Evolutionary conservation across 441 rosid genomes (phyloP), one percentile per base, ranked within the genome.

Genomic region (Aquilaria agallochum): DNA sequence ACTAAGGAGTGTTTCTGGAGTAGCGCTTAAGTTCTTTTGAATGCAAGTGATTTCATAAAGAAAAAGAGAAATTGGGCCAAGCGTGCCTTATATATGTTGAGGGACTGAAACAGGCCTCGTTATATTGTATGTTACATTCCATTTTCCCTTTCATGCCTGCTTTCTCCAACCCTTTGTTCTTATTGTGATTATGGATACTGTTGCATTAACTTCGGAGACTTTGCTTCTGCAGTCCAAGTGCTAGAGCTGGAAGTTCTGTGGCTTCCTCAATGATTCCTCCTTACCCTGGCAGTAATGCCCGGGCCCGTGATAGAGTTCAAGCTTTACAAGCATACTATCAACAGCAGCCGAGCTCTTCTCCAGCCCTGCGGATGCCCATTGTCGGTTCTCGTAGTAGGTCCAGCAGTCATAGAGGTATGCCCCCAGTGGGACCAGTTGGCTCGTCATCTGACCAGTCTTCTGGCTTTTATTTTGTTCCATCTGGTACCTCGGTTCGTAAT

Each of bases 291-390:
- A 95, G 97, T 77, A 91, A 82, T 59, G 87, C 88, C 9, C 83
- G 92, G 11, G 79, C 86, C 14, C 85, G 88, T 54, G 96, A 89
- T 64, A 79, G 97, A 73, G 87, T 86, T 62, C 99, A 89, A 74
- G 97, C 97, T 31, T 85, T 89, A 47, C 95, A 92, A 73, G 97
- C 96, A 50, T 95, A 89, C 77, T 92, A 89, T 78, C 99, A 95
- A 67, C 99, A 78, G 69, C 87, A 76, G 59, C 92, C 88, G 0
- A 78, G 78, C 56, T 80, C 69, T 63, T 66, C 90, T 4, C 83
- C 83, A 10, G 56, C 82, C 11, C 74, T 79, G 40, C 85, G 80
- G 9, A 55, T 85, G 2, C 95, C 93, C 3, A 49, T 78, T 2
- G 45, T 78, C 58, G 77, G 85, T 52, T 68, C 78, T 12, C 76